Percentiles rank a stretch among this genome's conserved stretches.
phyloP scores from a whole-genome alignment of 2,329 filamentous ascomycete genomes.

The Penicillium sp. region DNA sequence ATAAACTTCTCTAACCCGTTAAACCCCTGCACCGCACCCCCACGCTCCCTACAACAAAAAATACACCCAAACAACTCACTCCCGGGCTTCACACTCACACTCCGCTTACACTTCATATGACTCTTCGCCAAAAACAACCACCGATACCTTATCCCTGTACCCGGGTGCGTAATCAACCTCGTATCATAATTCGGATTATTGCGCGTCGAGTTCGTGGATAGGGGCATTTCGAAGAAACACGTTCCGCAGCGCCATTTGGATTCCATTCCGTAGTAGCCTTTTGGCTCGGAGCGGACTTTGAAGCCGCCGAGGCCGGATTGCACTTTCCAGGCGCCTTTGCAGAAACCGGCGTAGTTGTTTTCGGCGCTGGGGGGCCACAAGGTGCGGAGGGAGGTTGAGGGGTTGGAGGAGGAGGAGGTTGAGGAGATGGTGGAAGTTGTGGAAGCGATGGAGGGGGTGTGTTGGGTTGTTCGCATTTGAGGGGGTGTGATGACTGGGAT shows the following conservation, averaged over 20 bases:
- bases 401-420: slow-evolving; percentile 15
- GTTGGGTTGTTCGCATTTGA: slow-evolving; percentile 1
- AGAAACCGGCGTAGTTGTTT: slow-evolving; percentile 50
- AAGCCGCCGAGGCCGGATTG: slow-evolving; percentile 32
- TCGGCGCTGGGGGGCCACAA: slow-evolving; percentile 43
- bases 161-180: slow-evolving; percentile 33
- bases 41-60: slow-evolving; percentile 53
- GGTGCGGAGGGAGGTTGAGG: slow-evolving; percentile 9
- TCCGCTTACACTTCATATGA: slow-evolving; percentile 47
- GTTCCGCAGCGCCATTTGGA: slow-evolving; percentile 48
- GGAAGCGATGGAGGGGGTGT: slow-evolving; percentile 18
- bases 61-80: slow-evolving; percentile 50
- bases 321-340: slow-evolving; percentile 54
- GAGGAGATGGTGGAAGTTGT: slow-evolving; percentile 18
- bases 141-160: slow-evolving; percentile 50
- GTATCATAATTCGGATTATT: slow-evolving; percentile 36
- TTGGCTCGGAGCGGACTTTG: slow-evolving; percentile 23
- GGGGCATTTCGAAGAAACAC: slow-evolving; percentile 52
- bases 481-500: neutral
- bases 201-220: slow-evolving; percentile 19
- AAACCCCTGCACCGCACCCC: slow-evolving; percentile 44
- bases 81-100: slow-evolving; percentile 22
- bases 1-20: slow-evolving; percentile 52
- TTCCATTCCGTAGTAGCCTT: slow-evolving; percentile 35
- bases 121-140: slow-evolving; percentile 57